A percentile compares a stretch with the other conserved stretches of the same genome.
Conservation (phyloP, 148 eudicot genomes). For the Selenicereus undatus region DNA sequence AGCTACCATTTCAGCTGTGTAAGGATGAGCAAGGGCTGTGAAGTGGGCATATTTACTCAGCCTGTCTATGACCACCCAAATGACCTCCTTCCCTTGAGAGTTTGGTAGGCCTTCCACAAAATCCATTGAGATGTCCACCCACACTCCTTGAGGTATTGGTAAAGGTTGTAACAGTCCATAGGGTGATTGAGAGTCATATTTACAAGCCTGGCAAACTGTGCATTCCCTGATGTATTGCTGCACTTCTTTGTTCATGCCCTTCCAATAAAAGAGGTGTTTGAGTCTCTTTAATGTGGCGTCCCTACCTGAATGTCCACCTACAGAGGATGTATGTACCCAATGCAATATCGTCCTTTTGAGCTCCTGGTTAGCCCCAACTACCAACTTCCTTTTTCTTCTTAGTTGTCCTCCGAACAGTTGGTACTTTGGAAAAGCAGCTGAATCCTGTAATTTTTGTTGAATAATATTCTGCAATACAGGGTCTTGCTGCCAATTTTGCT, state of each 20-base stretch:
- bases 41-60: not conserved
- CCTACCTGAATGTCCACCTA: not conserved
- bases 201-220: not conserved
- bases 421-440: not conserved
- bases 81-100: not conserved
- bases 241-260: conserved; percentile 5
- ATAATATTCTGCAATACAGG: not conserved
- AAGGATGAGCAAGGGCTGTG: not conserved
- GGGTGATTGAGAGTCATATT: not conserved
- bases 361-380: not conserved
- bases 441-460: not conserved
- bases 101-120: not conserved
- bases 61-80: not conserved
- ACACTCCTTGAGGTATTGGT: not conserved
- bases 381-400: not conserved
- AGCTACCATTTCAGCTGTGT: not conserved
- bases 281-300: not conserved
- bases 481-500: not conserved
- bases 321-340: not conserved
- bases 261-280: not conserved
- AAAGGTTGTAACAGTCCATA: not conserved
- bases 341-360: not conserved
- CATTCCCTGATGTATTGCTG: not conserved
- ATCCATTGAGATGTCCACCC: not conserved
- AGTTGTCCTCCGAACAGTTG: not conserved